Percentiles rank a stretch among this genome's conserved stretches.
These are phyloP conservation scores for Paramecium primaurelia DNA, from an alignment of 73 alveolate genomes.

Conservation along the genomic window DNA sequence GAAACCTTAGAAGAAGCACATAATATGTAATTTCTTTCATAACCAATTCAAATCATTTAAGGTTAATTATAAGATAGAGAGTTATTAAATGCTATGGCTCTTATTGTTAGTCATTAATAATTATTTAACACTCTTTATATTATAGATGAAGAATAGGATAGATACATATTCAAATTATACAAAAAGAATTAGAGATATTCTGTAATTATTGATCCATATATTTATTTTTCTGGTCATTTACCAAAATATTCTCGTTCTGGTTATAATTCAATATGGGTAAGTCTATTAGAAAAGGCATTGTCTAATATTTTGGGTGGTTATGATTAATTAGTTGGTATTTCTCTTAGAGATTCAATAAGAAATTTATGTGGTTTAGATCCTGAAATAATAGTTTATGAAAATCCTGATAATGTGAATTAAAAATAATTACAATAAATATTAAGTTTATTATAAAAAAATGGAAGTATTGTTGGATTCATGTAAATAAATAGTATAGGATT, in stretches of 20 bases:
- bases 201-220: not conserved
- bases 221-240: not conserved
- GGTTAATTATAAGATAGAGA: slow-evolving; percentile 36
- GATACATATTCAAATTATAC: not conserved
- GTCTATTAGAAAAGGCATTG: slow-evolving; percentile 29
- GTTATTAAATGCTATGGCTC: slow-evolving; percentile 12
- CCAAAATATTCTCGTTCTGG: slow-evolving; percentile 20
- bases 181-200: not conserved
- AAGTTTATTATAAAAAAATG: not conserved
- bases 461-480: slow-evolving; percentile 11
- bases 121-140: not conserved
- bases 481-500: not conserved
- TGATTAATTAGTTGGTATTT: not conserved
- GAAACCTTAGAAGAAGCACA: slow-evolving; percentile 15
- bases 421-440: not conserved
- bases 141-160: slow-evolving; percentile 7
- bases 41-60: not conserved
- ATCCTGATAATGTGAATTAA: slow-evolving; percentile 8
- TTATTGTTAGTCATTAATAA: not conserved
- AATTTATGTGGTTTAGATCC: slow-evolving; percentile 17
- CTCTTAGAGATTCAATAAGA: slow-evolving; percentile 1
- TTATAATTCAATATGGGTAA: not conserved
- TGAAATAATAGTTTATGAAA: not conserved
- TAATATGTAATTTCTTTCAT: not conserved
- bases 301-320: not conserved